Conservation (phyloP, 2,329 filamentous ascomycete genomes). For the Westerdykella ornata region DNA sequence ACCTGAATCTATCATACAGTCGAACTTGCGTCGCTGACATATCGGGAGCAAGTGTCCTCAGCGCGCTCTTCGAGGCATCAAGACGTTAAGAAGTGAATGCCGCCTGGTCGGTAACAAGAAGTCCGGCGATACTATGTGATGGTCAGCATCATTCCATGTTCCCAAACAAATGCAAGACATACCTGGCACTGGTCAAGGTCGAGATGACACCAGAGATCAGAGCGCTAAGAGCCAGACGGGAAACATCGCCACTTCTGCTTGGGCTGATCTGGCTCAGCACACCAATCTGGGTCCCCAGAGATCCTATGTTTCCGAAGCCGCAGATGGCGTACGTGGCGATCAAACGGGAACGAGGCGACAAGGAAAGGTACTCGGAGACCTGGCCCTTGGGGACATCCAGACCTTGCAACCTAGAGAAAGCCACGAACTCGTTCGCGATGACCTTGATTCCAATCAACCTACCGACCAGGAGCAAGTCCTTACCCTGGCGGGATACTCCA, state of each 20-base stretch:
- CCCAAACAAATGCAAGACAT: constrained; percentile 51
- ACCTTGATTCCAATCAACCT: constrained; percentile 80
- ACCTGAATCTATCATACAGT: not conserved
- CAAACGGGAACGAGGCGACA: constrained; percentile 65
- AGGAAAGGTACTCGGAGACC: constrained; percentile 45
- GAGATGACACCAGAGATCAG: constrained; percentile 70
- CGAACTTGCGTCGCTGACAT: not conserved
- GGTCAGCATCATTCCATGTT: not conserved
- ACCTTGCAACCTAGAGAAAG: constrained; percentile 55
- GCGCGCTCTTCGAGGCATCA: not conserved
- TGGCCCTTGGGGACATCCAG: constrained; percentile 29
- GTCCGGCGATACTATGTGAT: constrained; percentile 28
- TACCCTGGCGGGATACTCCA: constrained; percentile 59
- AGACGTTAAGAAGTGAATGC: not conserved
- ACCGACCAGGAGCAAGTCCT: constrained; percentile 62
- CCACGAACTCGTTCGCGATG: constrained; percentile 78
- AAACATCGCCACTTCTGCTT: constrained; percentile 65
- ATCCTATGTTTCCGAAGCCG: constrained; percentile 71
- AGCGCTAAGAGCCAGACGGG: constrained; percentile 67
- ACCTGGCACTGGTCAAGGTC: constrained; percentile 66
- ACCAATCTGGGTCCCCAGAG: constrained; percentile 83
- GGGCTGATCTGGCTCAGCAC: constrained; percentile 77
- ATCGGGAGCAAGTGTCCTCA: not conserved
- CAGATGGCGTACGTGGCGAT: constrained; percentile 85
- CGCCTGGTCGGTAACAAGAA: constrained; percentile 57